Evolutionary conservation across 2,329 filamentous ascomycete species (phyloP), one percentile per base, ranked within the genome.

Genomic region (Cyclaneusma minus): DNA sequence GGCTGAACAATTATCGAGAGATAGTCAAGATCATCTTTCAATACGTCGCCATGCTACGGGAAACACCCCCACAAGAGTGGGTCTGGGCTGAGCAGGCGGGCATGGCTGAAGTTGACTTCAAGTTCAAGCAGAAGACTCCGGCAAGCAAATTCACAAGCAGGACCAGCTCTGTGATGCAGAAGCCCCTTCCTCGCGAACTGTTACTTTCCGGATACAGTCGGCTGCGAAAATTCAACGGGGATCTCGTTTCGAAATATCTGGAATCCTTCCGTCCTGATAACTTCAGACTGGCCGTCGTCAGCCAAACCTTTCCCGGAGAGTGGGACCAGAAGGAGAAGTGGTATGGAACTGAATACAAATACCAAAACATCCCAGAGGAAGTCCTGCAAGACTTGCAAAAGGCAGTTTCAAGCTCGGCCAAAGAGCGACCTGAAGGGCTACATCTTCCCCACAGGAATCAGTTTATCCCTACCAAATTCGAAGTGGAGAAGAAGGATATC

Each of bases 341-440:
- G 89, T 98, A 98, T 42, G 87, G 87, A 6, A 98, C 89, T 0
- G 85, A 95, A 44, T 92, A 94, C 54, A 80, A 72, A 35, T 65
- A 75, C 16, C 79, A 91, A 45, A 77, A 72, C 44, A 80, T 98
- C 18, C 74, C 85, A 0, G 47, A 63, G 9, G 72, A 84, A 11
- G 75, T 94, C 40, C 59, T 92, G 48, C 55, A 62, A 7, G 73
- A 82, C 26, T 62, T 94, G 34, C 61, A 66, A 28, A 54, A 64
- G 32, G 81, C 82, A 2, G 61, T 68, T 16, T 52, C 66, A 2
- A 64, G 64, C 22, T 55, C 66, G 1, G 52, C 62, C 1, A 56
- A 61, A 13, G 60, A 68, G 16, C 67, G 82, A 13, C 66, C 80
- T 1, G 44, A 67, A 7, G 74, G 79, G 23, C 59, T 98, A 22